Percentiles rank a stretch among this genome's conserved stretches.
Evolutionary conservation across 805 yeast species (phyloP).

Genomic region (Schizosaccharomyces cryophilus): DNA sequence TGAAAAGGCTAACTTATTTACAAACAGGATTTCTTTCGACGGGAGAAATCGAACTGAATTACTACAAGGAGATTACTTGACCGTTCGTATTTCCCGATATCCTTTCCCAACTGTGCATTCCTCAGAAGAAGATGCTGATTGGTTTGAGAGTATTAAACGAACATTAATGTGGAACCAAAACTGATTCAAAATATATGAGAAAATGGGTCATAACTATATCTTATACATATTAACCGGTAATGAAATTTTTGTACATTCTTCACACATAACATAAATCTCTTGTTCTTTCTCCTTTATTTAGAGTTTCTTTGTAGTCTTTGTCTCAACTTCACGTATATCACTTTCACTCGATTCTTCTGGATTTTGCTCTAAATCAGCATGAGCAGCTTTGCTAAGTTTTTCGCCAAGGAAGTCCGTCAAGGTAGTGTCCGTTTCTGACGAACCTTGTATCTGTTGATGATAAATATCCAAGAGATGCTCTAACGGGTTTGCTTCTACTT

Average conservation of each 20-base stretch:
- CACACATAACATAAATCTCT: too few relatives aligned
- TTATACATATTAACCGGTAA: too few relatives aligned
- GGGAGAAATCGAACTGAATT: conserved; percentile 74
- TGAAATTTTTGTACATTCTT: too few relatives aligned
- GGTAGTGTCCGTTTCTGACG: background rate
- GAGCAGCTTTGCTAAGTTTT: background rate
- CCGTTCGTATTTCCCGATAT: conserved; percentile 63
- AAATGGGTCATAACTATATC: background rate
- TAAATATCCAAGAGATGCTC: background rate
- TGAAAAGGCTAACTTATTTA: too few relatives aligned
- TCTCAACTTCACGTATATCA: background rate
- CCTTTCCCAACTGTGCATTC: conserved; percentile 69
- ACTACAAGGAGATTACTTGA: conserved; percentile 59
- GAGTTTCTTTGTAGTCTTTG: background rate
- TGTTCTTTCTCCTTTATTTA: too few relatives aligned
- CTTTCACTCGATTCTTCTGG: background rate
- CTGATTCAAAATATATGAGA: background rate
- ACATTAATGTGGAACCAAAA: conserved; percentile 49
- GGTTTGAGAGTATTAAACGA: conserved; percentile 63
- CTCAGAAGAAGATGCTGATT: conserved; percentile 33
- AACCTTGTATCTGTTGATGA: background rate
- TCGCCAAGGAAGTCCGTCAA: background rate
- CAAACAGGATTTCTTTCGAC: conserved; percentile 49
- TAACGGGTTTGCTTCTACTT: background rate
- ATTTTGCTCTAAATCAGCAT: background rate